Percentiles rank a stretch among this genome's conserved stretches.
phyloP scores from a whole-genome alignment of 1,284 basidiomycete species.

The Cutaneotrichosporon cyanovorans region DNA sequence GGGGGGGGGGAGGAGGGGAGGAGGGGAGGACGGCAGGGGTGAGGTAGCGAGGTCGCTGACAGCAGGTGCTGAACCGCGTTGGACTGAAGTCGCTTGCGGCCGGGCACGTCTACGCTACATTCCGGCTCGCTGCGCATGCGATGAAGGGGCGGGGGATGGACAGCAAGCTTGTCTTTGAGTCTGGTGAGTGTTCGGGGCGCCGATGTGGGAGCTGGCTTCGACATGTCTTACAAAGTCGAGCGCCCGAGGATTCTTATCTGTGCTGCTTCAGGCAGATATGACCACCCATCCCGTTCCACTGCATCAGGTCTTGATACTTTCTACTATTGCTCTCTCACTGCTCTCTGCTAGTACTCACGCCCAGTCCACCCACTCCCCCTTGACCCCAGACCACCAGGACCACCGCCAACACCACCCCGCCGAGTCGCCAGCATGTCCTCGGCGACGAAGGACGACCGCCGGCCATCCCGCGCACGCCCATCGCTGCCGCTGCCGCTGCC shows the following conservation, averaged over 20 bases:
- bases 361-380: conserved; percentile 19
- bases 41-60: too few relatives aligned
- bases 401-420: conserved; percentile 10
- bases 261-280: too few relatives aligned
- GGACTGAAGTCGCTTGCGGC: conserved; percentile 7
- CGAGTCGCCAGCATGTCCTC: conserved; percentile 1
- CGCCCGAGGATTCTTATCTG: too few relatives aligned
- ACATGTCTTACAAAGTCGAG: too few relatives aligned
- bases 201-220: too few relatives aligned
- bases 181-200: too few relatives aligned
- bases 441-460: background rate
- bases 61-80: conserved; percentile 12
- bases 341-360: background rate
- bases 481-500: conserved; percentile 1
- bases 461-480: background rate
- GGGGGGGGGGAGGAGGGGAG: too few relatives aligned
- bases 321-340: too few relatives aligned
- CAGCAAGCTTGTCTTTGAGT: conserved; percentile 16
- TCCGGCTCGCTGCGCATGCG: conserved; percentile 15
- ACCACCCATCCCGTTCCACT: too few relatives aligned
- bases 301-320: too few relatives aligned
- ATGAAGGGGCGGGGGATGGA: background rate
- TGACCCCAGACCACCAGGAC: background rate
- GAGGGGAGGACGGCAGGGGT: too few relatives aligned
- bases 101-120: conserved; percentile 16